Percentiles rank a stretch among this genome's conserved stretches.
Conservation (phyloP, 202 grass and related monocot species). For the Hordeum pubiflorum region DNA sequence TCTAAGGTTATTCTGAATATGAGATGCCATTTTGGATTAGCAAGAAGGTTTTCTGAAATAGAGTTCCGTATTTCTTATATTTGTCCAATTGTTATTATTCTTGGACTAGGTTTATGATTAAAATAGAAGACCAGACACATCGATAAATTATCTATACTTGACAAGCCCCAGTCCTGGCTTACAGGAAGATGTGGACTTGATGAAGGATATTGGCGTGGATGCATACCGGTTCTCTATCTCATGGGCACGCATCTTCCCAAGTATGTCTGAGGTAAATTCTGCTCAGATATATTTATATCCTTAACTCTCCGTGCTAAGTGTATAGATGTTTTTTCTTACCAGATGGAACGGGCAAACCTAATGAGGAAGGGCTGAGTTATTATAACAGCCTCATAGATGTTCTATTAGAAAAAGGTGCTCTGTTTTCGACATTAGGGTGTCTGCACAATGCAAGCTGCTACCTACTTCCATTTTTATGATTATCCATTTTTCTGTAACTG, state of each 20-base stretch:
- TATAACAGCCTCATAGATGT: constrained; percentile 79
- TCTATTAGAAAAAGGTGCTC: constrained; percentile 61
- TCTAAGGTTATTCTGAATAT: background rate
- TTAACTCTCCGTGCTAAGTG: background rate
- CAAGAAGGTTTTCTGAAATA: constrained; percentile 4
- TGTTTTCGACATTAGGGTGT: background rate
- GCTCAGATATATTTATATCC: background rate
- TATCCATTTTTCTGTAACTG: background rate
- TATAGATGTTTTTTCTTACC: constrained; percentile 22
- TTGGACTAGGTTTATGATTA: background rate
- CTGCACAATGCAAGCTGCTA: constrained; percentile 3
- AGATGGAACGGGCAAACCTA: constrained; percentile 89
- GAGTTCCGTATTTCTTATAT: background rate
- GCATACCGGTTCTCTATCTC: constrained; percentile 95
- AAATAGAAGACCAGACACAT: background rate
- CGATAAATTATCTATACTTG: background rate
- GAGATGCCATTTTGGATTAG: background rate
- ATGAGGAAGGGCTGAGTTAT: constrained; percentile 77
- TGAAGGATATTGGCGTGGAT: constrained; percentile 85
- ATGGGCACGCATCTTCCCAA: constrained; percentile 93
- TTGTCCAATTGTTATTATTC: background rate
- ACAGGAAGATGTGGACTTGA: constrained; percentile 80
- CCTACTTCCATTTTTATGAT: background rate
- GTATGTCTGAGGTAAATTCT: constrained; percentile 38
- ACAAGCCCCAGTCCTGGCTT: background rate